Base-by-base conservation (phyloP, 805 yeast species). In the Wilhelminamyces savonicus region DNA sequence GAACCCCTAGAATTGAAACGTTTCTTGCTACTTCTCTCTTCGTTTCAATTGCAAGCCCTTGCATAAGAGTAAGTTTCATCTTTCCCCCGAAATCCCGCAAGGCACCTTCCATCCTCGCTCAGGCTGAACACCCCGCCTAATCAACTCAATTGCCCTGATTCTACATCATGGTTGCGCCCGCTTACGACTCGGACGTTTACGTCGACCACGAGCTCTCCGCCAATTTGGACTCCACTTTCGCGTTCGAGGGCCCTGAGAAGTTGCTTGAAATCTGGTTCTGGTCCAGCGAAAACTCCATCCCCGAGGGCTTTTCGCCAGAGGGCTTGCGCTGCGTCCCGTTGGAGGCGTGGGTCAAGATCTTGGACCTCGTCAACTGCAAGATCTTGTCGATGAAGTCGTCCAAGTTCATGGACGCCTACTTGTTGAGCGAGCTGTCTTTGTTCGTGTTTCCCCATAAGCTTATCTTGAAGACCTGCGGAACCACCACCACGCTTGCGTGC, bases 221-320 rank as follows among this genome's bases (percentile, higher is more conserved):
- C 26, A 71, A 74, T 36, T 65, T 88, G 40, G 97, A 88, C 60
- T 87, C 96, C 13, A 70, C 94, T 10, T 82, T 77, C 50, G 95
- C 97, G 2, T 90, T 90, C 52, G 97, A 90, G 64, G 97, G 98
- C 5, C 97, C 98, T 19, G 97, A 90, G 57, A 92, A 90, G 57
- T 66, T 90, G 34, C 66, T 92, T 24, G 96, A 90, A 54, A 66
- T 90, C 35, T 88, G 96, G 96, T 78, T 87, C 52, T 77, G 78
- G 44, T 71, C 79, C 9, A 55, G 66, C 22, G 63, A 62, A 23
- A 35, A 50, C 16, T 41, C 54, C n/a, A 44, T 67, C 13, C 71
- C 73, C 2, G 19, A 44, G 16, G 53, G 62, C 9, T 48, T 57
- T 47, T 39, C 51, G 19, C 39, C 29, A 6, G 64, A 61, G 52